Evolutionary conservation across 768 basidiomycete genomes (phyloP).

Genomic region (Agaricus bisporus): DNA sequence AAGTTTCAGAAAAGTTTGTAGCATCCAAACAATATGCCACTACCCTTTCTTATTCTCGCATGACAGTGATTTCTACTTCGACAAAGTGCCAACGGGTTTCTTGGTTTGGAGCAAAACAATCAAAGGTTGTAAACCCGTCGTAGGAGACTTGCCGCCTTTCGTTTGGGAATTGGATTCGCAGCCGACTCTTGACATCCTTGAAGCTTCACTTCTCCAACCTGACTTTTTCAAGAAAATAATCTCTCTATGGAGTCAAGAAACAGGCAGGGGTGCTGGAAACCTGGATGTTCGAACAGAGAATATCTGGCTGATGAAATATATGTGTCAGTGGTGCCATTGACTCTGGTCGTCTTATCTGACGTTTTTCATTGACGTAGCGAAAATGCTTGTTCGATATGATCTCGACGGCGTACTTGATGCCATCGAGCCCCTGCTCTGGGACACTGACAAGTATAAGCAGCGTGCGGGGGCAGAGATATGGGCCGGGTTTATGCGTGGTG

Average conservation of each 20-base stretch:
- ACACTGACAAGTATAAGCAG: constrained; percentile 79
- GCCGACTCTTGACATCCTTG: constrained; percentile 46
- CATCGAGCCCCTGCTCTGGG: constrained; percentile 57
- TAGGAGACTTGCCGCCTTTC: constrained; percentile 30
- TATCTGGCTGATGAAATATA: constrained; percentile 32
- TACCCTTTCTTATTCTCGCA: constrained; percentile 7
- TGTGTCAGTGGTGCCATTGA: constrained; percentile 21
- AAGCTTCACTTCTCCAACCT: constrained; percentile 33
- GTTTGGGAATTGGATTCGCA: constrained; percentile 51
- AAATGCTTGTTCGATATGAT: constrained; percentile 51
- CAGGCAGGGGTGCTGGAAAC: constrained; percentile 43
- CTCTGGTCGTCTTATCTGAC: not conserved
- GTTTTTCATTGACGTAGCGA: constrained; percentile 36
- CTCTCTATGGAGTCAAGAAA: constrained; percentile 77
- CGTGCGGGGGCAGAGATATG: constrained; percentile 66
- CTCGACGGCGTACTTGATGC: constrained; percentile 47
- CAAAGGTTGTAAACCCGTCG: constrained; percentile 48
- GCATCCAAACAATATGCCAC: not conserved
- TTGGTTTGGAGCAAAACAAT: constrained; percentile 62
- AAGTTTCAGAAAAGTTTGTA: constrained; percentile 25
- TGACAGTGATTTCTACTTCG: constrained; percentile 49
- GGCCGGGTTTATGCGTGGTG: constrained; percentile 70
- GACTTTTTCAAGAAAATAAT: constrained; percentile 59
- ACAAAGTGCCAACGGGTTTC: constrained; percentile 77
- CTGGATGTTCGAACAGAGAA: constrained; percentile 55